Percentiles rank a stretch among this genome's conserved stretches.
Conservation (phyloP, 2,329 filamentous ascomycete genomes). For the Tetracladium maxilliforme region DNA sequence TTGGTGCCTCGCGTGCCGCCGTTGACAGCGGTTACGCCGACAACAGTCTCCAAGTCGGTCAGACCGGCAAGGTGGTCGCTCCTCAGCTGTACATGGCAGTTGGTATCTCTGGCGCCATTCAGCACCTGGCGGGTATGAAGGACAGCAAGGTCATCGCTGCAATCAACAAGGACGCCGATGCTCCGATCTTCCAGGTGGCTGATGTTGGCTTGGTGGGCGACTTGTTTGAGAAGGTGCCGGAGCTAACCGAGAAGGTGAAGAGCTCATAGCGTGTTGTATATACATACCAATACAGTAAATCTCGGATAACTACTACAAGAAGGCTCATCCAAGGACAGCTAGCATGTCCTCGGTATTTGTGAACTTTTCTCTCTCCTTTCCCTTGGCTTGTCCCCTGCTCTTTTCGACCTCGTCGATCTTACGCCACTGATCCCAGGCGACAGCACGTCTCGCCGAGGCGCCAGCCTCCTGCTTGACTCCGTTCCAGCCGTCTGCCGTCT, state of each 20-base stretch:
- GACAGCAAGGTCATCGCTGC: constrained; percentile 98
- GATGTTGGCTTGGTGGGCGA: constrained; percentile 94
- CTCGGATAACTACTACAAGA: constrained; percentile 2
- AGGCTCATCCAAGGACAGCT: constrained; percentile 20
- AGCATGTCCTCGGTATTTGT: constrained; percentile 43
- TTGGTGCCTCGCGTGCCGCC: constrained; percentile 86
- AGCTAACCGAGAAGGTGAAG: constrained; percentile 92
- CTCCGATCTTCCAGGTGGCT: constrained; percentile 95
- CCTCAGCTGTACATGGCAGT: constrained; percentile 91
- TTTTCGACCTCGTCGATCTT: constrained; percentile 71
- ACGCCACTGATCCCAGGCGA: constrained; percentile 78
- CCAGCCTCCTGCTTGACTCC: constrained; percentile 49
- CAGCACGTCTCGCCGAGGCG: constrained; percentile 38
- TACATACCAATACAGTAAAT: constrained; percentile 4
- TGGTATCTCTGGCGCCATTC: constrained; percentile 92
- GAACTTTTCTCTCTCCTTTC: constrained; percentile 69
- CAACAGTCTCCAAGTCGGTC: constrained; percentile 94
- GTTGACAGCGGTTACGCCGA: constrained; percentile 97
- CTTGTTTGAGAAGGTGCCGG: constrained; percentile 87
- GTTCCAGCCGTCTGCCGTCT: constrained; percentile 42
- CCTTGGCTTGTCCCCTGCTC: constrained; percentile 44
- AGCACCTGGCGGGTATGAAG: constrained; percentile 98
- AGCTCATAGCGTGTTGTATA: constrained; percentile 17
- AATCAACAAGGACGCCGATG: constrained; percentile 96
- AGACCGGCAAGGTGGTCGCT: constrained; percentile 97